Base-by-base conservation (phyloP, 1,139 yeast species). In the Candida labiduridarum region DNA sequence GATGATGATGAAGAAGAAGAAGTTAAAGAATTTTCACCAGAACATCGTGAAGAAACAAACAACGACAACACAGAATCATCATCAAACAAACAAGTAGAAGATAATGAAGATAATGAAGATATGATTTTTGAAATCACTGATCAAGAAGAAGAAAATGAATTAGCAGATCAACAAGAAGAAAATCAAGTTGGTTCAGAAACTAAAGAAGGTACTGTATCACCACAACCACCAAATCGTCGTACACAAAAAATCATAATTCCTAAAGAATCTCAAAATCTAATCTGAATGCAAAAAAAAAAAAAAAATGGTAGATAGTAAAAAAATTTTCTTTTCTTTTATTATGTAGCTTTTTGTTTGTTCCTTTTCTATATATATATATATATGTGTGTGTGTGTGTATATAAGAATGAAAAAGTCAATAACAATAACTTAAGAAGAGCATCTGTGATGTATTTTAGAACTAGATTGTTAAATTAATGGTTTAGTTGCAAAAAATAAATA, bases 81-180 rank as follows among this genome's bases (percentile, higher is more conserved):
- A n/a, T 16, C 29, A 16, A 18, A 15, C 36, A 38, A 30, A 33
- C 45, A 44, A 36, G 45, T 7, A 34, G 38, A 25, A 25, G 29
- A 9, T 25, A 25, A 25, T 25, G 29, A 25, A 25, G 53, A 49
- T 46, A 65, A 67, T 49, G 68, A 68, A 41, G 73, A 68, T 41
- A 69, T 72, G 74, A 71, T 72, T 11, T 72, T 72, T 55, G 74
- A 71, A 39, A 67, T 71, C 42, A 51, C 61, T 35, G 56, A 58
- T 40, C 50, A 64, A 49, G 57, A 55, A 49, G 57, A 55, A 52
- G 51, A 57, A 41, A 51, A 47, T 34, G 55, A 46, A 29, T 30
- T 16, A 1, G 53, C 38, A 11, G 47, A 10, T 12, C 31, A 27
- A 14, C 34, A 40, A 27, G 43, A 40, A 9, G 29, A 16, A n/a